Percentiles rank a stretch among this genome's conserved stretches.
Evolutionary conservation across 202 grass and related monocot species (phyloP).

Genomic region (Saccharum hybrid): DNA sequence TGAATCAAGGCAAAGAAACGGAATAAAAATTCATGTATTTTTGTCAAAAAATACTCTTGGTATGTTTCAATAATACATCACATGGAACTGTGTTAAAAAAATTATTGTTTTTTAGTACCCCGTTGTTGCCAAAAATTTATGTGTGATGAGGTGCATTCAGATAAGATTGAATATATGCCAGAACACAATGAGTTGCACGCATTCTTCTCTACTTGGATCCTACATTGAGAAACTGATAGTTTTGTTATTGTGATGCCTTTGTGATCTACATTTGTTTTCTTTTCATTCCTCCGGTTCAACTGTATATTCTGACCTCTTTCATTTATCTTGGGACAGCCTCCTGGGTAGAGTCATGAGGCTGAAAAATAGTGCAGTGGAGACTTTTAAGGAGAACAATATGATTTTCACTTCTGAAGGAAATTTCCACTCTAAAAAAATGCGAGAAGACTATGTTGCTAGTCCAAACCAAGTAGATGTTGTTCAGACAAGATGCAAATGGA

Average conservation of each 20-base stretch:
- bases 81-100: neutral
- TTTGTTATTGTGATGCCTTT: neutral
- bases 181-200: neutral
- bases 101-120: neutral
- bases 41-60: neutral
- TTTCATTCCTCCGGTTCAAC: neutral
- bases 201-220: neutral
- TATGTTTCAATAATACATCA: neutral
- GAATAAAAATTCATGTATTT: neutral
- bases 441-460: conserved; percentile 28
- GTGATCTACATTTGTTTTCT: neutral
- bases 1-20: neutral
- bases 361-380: conserved; percentile 18
- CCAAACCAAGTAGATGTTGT: conserved; percentile 38
- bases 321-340: neutral
- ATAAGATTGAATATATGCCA: neutral
- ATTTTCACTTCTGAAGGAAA: conserved; percentile 35
- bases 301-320: conserved; percentile 24
- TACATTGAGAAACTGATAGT: neutral
- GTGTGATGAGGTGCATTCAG: neutral
- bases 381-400: conserved; percentile 43
- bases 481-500: conserved; percentile 55
- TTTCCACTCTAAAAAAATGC: conserved; percentile 32
- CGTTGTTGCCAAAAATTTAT: neutral
- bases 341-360: conserved; percentile 54